Evolutionary conservation across 2,329 filamentous ascomycete genomes (phyloP), one percentile per base, ranked within the genome.

Genomic region (Lasiodiplodia gonubiensis): DNA sequence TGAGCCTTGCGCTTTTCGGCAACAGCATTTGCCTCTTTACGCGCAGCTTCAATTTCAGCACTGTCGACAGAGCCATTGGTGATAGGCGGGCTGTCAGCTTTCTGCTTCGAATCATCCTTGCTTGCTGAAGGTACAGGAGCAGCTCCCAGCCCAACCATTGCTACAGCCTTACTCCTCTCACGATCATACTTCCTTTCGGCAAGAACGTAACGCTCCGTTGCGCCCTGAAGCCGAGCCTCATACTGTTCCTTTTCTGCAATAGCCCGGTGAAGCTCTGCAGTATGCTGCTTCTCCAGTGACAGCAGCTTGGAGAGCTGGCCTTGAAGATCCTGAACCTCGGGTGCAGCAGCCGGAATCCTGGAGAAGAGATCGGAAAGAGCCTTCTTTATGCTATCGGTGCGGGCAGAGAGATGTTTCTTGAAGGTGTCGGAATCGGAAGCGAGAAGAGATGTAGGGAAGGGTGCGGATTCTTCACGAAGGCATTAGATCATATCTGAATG

Each of bases 161-260:
- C 92, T 1, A 97, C 93, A 67, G 97, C 93, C 18, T 89, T 83
- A 76, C 95, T 99, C 79, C 92, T 94, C 27, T 91, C 88, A 52
- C 95, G 89, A 77, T 99, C 95, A 64, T 98, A 84, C 77, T 93
- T 95, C 82, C 97, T 96, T 78, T 99, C 95, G 0, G 95, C 95
- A 72, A 96, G 92, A 83, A 98, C 92, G 75, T 97, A 98, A 71
- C 95, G 88, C 68, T 97, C 84, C 5, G 93, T 97, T 18, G 94
- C 95, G 39, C 88, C 90, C 76, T 98, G 94, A 23, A 98, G 84
- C 70, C 94, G 91, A 74, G 95, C 92, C 55, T 92, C 92, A 3
- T 97, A 84, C 72, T 92, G 89, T 65, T 96, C 91, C 74, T 95
- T 96, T 74, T 97, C 93, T 7, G 87, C 84, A 59, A 88, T 85